phyloP scores from a whole-genome alignment of 2,329 filamentous ascomycete species.

The Phyllosticta citriasiana region DNA sequence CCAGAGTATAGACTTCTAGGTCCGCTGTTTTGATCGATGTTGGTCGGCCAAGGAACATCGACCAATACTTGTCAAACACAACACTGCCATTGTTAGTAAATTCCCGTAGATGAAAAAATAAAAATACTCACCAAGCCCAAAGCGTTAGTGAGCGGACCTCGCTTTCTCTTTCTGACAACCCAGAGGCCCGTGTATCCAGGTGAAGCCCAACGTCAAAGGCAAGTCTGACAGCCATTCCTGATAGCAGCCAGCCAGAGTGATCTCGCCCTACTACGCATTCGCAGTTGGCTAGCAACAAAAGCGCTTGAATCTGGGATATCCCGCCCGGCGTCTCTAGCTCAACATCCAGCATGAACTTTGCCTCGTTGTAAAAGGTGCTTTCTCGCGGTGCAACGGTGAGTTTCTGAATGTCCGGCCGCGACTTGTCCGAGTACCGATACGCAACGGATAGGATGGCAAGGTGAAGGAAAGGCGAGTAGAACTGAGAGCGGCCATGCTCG shows the following conservation, averaged over 20 bases:
- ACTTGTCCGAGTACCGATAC: conserved; percentile 41
- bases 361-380: conserved; percentile 44
- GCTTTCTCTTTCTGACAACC: conserved; percentile 32
- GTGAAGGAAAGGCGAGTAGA: conserved; percentile 45
- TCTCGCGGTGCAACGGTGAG: conserved; percentile 39
- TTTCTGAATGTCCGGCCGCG: conserved; percentile 39
- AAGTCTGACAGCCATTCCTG: conserved; percentile 26
- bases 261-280: conserved; percentile 46
- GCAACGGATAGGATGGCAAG: conserved; percentile 44
- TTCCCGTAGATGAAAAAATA: neutral
- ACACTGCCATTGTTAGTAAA: conserved; percentile 4
- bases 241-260: conserved; percentile 44
- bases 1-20: conserved; percentile 38
- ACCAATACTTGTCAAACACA: conserved; percentile 33
- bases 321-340: conserved; percentile 45
- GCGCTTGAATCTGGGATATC: conserved; percentile 43
- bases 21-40: conserved; percentile 45
- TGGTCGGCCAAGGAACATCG: conserved; percentile 44
- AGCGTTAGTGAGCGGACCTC: conserved; percentile 31
- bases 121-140: conserved; percentile 32
- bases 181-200: conserved; percentile 31
- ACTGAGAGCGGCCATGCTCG: conserved; percentile 36
- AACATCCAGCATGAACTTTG: conserved; percentile 45
- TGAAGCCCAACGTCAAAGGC: conserved; percentile 24
- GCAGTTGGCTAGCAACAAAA: conserved; percentile 43